Conservation (phyloP, 164 flowering plant genomes). For the Liquidambar formosana region DNA sequence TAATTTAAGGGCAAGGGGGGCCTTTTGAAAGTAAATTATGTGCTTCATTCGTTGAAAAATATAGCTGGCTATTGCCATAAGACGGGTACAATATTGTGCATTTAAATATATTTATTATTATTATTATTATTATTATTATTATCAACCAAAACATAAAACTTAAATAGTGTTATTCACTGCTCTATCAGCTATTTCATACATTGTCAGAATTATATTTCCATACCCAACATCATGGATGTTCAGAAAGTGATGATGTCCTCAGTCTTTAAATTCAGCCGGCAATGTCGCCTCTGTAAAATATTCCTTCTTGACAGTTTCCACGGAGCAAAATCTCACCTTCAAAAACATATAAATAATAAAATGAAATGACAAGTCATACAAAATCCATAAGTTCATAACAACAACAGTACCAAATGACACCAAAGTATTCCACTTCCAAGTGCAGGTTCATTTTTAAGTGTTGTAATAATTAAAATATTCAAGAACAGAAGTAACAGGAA, state of each 20-base stretch:
- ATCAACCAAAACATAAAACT: background rate
- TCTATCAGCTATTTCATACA: slow-evolving; percentile 1
- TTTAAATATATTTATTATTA: too few species aligned
- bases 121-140: background rate
- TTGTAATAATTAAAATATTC: background rate
- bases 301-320: slow-evolving; percentile 67
- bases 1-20: too few species aligned
- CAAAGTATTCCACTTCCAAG: background rate
- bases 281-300: slow-evolving; percentile 73
- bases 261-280: slow-evolving; percentile 62
- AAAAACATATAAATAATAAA: slow-evolving; percentile 5
- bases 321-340: slow-evolving; percentile 80
- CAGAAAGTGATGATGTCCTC: slow-evolving; percentile 7
- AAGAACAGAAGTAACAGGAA: too few species aligned
- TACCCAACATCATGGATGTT: slow-evolving; percentile 1
- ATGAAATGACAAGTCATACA: background rate
- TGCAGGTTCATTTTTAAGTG: background rate
- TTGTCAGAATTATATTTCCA: background rate
- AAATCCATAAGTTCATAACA: background rate
- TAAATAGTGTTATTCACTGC: background rate
- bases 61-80: background rate
- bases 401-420: background rate
- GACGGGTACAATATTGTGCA: background rate
- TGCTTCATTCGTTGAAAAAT: too few species aligned
- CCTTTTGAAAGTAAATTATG: too few species aligned